Evolutionary conservation across 1,139 yeast genomes (phyloP), one percentile per base, ranked within the genome.

Genomic region (Lipomyces yarrowii): DNA sequence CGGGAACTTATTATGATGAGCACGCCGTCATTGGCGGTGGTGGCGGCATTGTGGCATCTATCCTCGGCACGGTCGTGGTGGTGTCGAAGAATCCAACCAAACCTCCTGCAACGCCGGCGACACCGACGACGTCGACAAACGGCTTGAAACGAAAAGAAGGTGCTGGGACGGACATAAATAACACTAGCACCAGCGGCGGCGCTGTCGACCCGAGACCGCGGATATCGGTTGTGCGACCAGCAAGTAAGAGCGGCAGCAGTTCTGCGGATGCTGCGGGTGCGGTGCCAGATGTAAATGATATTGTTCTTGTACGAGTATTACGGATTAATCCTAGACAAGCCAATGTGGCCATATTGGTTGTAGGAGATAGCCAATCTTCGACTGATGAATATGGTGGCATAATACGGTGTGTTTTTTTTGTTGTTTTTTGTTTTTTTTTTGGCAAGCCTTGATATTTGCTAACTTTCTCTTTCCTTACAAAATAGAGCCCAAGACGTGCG

Each of bases 371-470:
- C 15, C 64, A 65, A 21, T 58, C 67, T 13, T 62, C 68, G 30
- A 7, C 48, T 42, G 99, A 94, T 75, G 91, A 91, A 37, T 94
- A 91, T 79, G 91, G 90, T 72, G 99, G 97, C 0, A 83, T 93
- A 13, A 89, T 96, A 59, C 81, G 72, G 70, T 65, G 56, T 3
- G 67, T 59, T 15, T 10, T 7, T 11, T n/a, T 23, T 13, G 57
- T 37, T n/a, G 8, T 56, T 48, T 35, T 32, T 54, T 42, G 1
- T 8, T 42, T 2, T 18, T 5, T 35, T 3, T 15, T 4, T 21
- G 8, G 21, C 30, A 26, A 26, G 30, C 30, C 30, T 26, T 51
- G 23, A 52, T 18, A 32, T 35, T 11, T 46, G 26, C 59, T 58
- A 35, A 64, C 56, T 26, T 26, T 26, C 30, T 26, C 35, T n/a